phyloP scores from a whole-genome alignment of 192 early-diverging fungal genomes.

The Podochytrium sp. region DNA sequence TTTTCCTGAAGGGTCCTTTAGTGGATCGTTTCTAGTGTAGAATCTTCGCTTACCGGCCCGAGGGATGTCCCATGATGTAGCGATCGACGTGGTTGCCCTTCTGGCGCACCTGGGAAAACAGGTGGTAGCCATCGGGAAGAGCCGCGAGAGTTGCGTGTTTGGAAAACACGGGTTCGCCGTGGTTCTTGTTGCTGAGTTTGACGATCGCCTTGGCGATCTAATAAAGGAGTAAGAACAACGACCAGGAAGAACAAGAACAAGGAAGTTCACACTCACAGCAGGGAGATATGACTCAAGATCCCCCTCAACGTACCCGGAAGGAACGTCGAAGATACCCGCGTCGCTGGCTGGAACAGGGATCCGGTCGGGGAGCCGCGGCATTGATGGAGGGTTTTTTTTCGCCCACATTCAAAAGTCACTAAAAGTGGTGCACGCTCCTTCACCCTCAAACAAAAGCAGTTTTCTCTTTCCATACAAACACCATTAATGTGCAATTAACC shows the following conservation, averaged over 20 bases:
- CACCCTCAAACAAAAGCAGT: no score
- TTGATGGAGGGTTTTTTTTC: background rate
- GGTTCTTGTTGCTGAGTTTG: no score
- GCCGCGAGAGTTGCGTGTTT: background rate
- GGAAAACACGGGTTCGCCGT: background rate
- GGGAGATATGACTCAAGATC: background rate
- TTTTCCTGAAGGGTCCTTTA: no score
- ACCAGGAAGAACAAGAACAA: background rate
- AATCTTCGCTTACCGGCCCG: conserved; percentile 9
- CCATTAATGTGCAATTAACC: no score
- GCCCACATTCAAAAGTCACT: no score
- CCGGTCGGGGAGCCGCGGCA: background rate
- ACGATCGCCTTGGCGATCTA: background rate
- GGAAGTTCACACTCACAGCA: background rate
- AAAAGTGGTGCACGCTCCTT: no score
- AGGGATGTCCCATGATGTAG: conserved; percentile 1
- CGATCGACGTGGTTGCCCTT: background rate
- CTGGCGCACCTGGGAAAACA: background rate
- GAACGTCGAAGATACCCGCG: background rate
- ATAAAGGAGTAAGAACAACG: background rate
- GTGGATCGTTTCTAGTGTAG: no score
- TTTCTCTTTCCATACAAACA: no score
- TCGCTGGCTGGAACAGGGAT: background rate
- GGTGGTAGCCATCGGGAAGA: background rate
- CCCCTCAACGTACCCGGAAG: background rate